A percentile compares a stretch with the other conserved stretches of the same genome.
Conservation (phyloP, 768 basidiomycete species). For the Candolleomyces aberdarensis region DNA sequence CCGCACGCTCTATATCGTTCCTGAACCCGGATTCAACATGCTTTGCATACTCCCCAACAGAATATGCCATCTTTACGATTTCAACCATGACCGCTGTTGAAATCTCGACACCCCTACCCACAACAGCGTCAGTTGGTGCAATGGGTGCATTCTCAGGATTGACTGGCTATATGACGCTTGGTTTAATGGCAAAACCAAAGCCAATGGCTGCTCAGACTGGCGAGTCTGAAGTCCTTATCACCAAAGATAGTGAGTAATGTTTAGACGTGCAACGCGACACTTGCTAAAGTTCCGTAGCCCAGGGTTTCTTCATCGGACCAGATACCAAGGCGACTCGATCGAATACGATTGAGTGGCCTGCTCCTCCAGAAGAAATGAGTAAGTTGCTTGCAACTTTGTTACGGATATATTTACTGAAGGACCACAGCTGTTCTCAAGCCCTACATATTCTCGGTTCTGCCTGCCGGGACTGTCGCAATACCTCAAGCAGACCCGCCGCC, state of each 20-base stretch:
- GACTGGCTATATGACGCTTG: constrained; percentile 83
- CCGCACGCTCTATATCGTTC: constrained; percentile 83
- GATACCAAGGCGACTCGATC: constrained; percentile 54
- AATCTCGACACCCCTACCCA: constrained; percentile 46
- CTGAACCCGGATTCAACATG: constrained; percentile 57
- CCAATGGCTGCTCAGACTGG: constrained; percentile 54
- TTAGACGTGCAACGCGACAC: neutral
- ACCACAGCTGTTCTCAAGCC: constrained; percentile 66
- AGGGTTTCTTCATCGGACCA: constrained; percentile 61
- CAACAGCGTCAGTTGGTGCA: constrained; percentile 43
- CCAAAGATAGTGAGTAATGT: constrained; percentile 68
- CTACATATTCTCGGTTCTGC: constrained; percentile 74
- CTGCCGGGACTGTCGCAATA: constrained; percentile 54
- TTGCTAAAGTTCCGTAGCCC: constrained; percentile 39
- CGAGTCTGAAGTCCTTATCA: constrained; percentile 65
- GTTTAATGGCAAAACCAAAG: constrained; percentile 72
- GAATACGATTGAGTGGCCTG: constrained; percentile 64
- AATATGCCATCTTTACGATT: constrained; percentile 72
- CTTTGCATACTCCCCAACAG: constrained; percentile 78
- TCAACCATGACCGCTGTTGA: constrained; percentile 56
- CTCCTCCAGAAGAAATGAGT: constrained; percentile 83
- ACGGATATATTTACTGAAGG: neutral
- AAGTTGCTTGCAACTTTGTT: neutral
- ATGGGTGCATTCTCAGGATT: constrained; percentile 79
- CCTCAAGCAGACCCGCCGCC: constrained; percentile 21